Base-by-base conservation (phyloP, 371 early-diverging fungal genomes). In the Gilbertella persicaria region DNA sequence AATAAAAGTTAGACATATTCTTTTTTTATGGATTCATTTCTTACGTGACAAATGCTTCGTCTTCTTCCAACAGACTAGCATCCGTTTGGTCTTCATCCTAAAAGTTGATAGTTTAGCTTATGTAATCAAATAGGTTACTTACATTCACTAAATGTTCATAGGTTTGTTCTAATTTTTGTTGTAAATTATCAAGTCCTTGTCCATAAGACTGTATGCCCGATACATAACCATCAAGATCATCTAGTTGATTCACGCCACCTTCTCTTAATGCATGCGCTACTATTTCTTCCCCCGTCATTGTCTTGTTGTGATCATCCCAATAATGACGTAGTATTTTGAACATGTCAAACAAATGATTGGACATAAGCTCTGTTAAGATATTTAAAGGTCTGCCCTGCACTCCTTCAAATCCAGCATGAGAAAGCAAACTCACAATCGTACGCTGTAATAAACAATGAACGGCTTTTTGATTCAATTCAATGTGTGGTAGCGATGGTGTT, bases 331-430 rank as follows among this genome's bases (percentile, higher is more conserved):
- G 56, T 0, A 89, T 90, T 58, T 82, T 86, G 13, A 93, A 94
- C 9, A 95, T 67, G 59, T 90, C 94, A 40, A 70, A 37, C 17
- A 97, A 67, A 53, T 87, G 91, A 43, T 93, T 87, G 17, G 76
- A 67, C n/a, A 85, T 75, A 24, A 93, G 69, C 38, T 93, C 95
- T n/a, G 86, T 85, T 40, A 93, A 54, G 14, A 90, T 75, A 21
- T 83, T 66, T 50, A 94, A 56, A n/a, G 94, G 87, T 9, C 50
- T 64, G 44, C 64, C 24, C 53, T 84, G 57, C 62, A 81, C 61
- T 60, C 82, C 83, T 67, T 96, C 95, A 70, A 95, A 96, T 2
- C 97, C 97, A 16, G 88, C 80, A 61, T 96, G 94, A 20, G 84
- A 76, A 33, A 94, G 73, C 39, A 94, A 44, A 52, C 85, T 78